phyloP scores from a whole-genome alignment of 805 yeast species.

The Sporopachydermia lactativora region DNA sequence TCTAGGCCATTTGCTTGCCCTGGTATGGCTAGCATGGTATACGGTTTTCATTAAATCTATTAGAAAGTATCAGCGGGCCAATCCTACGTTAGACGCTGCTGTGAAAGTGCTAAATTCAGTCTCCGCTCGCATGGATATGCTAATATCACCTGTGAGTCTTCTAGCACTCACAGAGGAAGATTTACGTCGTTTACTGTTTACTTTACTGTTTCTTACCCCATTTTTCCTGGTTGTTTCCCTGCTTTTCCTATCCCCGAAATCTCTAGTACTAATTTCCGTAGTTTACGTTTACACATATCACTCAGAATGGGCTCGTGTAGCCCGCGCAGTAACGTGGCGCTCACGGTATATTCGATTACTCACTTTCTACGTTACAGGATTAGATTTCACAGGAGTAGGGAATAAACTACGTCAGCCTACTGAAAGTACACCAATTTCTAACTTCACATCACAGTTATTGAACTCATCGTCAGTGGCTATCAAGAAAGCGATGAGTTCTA shows the following conservation, averaged over 20 bases:
- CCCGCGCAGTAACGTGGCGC: constrained; percentile 61
- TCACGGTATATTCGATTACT: constrained; percentile 46
- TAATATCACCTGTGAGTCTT: constrained; percentile 54
- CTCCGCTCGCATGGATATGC: constrained; percentile 52
- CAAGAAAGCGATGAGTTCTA: constrained; percentile 29
- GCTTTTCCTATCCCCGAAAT: constrained; percentile 49
- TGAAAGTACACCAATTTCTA: background rate
- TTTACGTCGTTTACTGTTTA: constrained; percentile 54
- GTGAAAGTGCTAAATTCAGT: constrained; percentile 52
- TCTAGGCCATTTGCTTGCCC: constrained; percentile 59
- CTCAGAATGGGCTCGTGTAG: constrained; percentile 55
- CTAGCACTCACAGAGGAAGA: constrained; percentile 55
- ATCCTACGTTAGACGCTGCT: constrained; percentile 64
- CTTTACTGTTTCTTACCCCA: constrained; percentile 67
- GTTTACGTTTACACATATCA: constrained; percentile 53
- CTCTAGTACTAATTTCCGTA: constrained; percentile 37
- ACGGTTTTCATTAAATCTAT: constrained; percentile 43
- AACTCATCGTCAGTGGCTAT: constrained; percentile 18
- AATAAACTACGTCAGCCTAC: constrained; percentile 16
- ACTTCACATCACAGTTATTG: constrained; percentile 10
- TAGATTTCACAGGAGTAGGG: constrained; percentile 44
- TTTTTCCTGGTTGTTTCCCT: constrained; percentile 48
- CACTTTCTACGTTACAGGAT: constrained; percentile 63
- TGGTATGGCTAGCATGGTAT: constrained; percentile 44
- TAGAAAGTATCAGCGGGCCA: constrained; percentile 36